A percentile compares a stretch with the other conserved stretches of the same genome.
These are phyloP conservation scores for Arachnomyces sp. DNA, from an alignment of 2,329 filamentous ascomycete genomes.

Conservation along the genomic window DNA sequence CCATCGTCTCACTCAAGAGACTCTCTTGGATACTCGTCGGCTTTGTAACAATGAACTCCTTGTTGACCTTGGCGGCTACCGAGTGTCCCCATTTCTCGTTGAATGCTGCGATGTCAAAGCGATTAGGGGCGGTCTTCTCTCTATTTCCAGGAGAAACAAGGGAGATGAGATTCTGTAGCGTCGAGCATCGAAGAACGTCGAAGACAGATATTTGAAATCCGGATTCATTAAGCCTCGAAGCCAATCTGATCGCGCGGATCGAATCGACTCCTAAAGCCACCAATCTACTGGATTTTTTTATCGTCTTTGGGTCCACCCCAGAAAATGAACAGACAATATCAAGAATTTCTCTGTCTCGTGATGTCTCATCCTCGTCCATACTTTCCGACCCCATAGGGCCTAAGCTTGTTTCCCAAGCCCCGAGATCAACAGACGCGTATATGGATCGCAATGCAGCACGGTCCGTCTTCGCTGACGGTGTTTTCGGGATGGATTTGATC, in stretches of 20 bases:
- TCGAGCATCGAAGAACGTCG: constrained; percentile 23
- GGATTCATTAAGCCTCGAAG: constrained; percentile 18
- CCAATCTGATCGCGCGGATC: constrained; percentile 23
- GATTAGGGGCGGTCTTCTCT: background rate
- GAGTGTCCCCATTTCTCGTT: constrained; percentile 15
- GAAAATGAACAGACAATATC: constrained; percentile 17
- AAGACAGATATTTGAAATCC: constrained; percentile 21
- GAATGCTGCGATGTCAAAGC: constrained; percentile 18
- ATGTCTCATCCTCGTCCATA: background rate
- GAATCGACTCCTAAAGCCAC: constrained; percentile 25
- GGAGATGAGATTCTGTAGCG: constrained; percentile 19
- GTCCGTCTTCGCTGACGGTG: constrained; percentile 27
- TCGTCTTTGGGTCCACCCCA: constrained; percentile 14
- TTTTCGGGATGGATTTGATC: constrained; percentile 21
- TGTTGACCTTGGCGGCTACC: constrained; percentile 11
- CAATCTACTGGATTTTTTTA: constrained; percentile 17
- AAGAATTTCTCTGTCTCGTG: constrained; percentile 11
- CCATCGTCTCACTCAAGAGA: constrained; percentile 32
- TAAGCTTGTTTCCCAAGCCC: constrained; percentile 20
- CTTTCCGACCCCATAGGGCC: constrained; percentile 6
- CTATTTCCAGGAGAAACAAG: constrained; percentile 7
- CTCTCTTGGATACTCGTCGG: constrained; percentile 32
- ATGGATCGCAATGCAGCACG: constrained; percentile 21
- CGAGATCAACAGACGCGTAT: constrained; percentile 21
- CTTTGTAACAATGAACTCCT: constrained; percentile 18